Evolutionary conservation across 1,284 basidiomycete genomes (phyloP), one percentile per base, ranked within the genome.

Genomic region (Farysia itapuensis): DNA sequence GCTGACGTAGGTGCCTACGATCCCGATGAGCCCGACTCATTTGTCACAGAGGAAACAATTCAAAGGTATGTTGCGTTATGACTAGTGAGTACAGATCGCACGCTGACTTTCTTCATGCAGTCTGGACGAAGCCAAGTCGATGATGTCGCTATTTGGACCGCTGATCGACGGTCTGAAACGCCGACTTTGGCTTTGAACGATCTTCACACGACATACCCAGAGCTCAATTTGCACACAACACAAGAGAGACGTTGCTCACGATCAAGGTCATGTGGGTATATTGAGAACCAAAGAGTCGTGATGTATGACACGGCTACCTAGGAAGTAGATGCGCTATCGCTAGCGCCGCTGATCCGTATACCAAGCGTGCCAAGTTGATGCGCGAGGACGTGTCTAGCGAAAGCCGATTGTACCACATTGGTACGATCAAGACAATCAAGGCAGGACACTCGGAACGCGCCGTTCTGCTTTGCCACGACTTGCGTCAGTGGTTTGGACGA

Each of bases 361-460:
- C 46, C 67, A 11, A 70, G 25, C 18, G 39, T 39, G 5, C 52
- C 43, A 11, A 72, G 39, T 50, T 96, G 91, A 44, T 82, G 83
- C 38, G 84, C 84, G 46, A 97, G 79, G 20, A 92, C 83, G 74
- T 87, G 83, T 47, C 91, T 83, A 6, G 90, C 89, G 67, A 96
- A 88, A 0, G 93, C 92, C 18, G 90, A 94, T 78, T 97, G 89
- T 0, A 96, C 86, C 61, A 95, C 95, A 75, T 99, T 99, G 7
- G 95, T 99, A 26, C 95, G 85, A 74, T 97, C 94, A 49, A 97
- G 80, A 76, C 92, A 96, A 74, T 97, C 94, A 39, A 98, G 80
- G 76, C 94, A 99, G 72, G 98, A 98, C 9, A 87, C 88, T 41
- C 95, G 82, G 77, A 98, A 96, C 4, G 90, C 84, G 3, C 95